Conservation (phyloP, 352 stramenopile genomes). For the Phytophthora colocasiae region DNA sequence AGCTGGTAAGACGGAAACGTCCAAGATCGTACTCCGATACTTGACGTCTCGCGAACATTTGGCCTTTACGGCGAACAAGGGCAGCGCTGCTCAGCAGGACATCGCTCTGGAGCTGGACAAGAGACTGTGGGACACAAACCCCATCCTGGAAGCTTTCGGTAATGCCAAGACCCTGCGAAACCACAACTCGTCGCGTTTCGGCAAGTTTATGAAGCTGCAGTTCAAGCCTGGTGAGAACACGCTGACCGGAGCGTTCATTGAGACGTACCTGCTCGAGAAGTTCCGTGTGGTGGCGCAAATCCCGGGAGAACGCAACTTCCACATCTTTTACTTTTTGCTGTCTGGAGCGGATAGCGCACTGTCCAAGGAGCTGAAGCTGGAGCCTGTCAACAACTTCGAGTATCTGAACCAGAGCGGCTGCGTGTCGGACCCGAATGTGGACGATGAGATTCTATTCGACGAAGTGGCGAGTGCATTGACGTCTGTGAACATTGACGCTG, state of each 20-base stretch:
- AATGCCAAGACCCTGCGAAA: slow-evolving; percentile 91
- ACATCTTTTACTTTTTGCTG: slow-evolving; percentile 93
- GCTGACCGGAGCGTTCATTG: slow-evolving; percentile 82
- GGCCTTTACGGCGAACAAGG: slow-evolving; percentile 47
- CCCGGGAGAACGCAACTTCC: slow-evolving; percentile 89
- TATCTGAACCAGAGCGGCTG: slow-evolving; percentile 92
- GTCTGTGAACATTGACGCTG: slow-evolving; percentile 76
- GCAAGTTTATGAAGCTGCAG: slow-evolving; percentile 92
- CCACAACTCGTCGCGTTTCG: slow-evolving; percentile 89
- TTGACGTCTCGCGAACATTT: slow-evolving; percentile 84
- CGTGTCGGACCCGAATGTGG: slow-evolving; percentile 82
- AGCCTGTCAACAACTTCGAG: slow-evolving; percentile 60
- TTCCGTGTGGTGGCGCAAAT: slow-evolving; percentile 91
- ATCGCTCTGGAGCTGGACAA: slow-evolving; percentile 86
- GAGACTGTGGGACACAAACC: slow-evolving; percentile 89
- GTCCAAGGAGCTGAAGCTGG: slow-evolving; percentile 63
- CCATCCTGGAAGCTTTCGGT: slow-evolving; percentile 88
- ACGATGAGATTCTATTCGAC: slow-evolving; percentile 90
- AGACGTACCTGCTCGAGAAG: slow-evolving; percentile 92
- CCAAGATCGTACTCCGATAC: slow-evolving; percentile 91
- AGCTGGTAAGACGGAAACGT: slow-evolving; percentile 90
- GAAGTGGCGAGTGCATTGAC: slow-evolving; percentile 80
- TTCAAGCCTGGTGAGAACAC: slow-evolving; percentile 79
- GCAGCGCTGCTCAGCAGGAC: slow-evolving; percentile 51
- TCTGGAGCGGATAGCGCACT: slow-evolving; percentile 75